These are phyloP conservation scores for Metrosideros polymorpha DNA, from an alignment of 441 rosid genomes.

Conservation along the genomic window DNA sequence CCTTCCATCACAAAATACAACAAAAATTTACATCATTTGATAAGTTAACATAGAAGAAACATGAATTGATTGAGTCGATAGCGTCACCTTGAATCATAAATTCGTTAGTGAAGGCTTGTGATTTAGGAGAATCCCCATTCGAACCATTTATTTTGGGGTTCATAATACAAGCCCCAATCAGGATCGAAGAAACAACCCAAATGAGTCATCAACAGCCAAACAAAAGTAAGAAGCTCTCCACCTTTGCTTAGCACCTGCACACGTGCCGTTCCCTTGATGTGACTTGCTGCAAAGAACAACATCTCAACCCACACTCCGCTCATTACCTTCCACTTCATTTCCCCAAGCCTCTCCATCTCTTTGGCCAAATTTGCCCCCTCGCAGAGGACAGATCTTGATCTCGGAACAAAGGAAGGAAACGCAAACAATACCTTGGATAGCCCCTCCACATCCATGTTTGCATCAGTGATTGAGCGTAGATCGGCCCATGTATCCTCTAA, in stretches of 20 bases:
- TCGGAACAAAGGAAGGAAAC: not conserved
- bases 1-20: too few relatives aligned
- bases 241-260: not conserved
- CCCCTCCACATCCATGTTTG: too few relatives aligned
- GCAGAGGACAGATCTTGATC: too few relatives aligned
- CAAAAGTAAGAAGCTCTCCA: not conserved
- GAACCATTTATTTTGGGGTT: too few relatives aligned
- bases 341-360: accelerated
- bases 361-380: accelerated
- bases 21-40: too few relatives aligned
- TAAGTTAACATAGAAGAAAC: too few relatives aligned
- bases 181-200: accelerated
- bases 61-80: too few relatives aligned
- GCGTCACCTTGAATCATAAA: too few relatives aligned
- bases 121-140: too few relatives aligned
- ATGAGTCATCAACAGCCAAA: not conserved
- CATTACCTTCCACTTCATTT: not conserved
- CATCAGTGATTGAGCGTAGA: accelerated
- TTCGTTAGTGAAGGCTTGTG: too few relatives aligned
- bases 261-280: not conserved
- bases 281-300: not conserved
- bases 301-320: not conserved
- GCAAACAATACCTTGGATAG: too few relatives aligned
- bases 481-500: accelerated
- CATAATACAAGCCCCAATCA: not conserved